Conservation (phyloP, 306 rosid genomes). For the Cicer yamashitae region DNA sequence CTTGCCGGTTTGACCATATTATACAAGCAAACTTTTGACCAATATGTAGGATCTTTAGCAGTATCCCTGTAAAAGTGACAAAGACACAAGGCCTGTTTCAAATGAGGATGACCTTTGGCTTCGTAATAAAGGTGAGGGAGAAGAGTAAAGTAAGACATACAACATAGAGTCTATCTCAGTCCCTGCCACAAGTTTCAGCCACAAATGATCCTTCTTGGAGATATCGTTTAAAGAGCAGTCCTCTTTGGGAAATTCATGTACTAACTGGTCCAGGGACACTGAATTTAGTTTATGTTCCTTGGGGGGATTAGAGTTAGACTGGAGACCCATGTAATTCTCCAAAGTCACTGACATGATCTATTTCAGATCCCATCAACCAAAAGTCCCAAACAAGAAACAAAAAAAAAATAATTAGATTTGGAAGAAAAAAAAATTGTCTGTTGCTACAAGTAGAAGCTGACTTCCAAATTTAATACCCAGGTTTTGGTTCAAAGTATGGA, state of each 20-base stretch:
- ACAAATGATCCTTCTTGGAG: constrained; percentile 55
- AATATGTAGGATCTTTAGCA: constrained; percentile 73
- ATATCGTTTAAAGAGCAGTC: constrained; percentile 50
- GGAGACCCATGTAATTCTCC: constrained; percentile 73
- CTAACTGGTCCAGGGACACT: constrained; percentile 54
- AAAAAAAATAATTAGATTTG: constrained; percentile 41
- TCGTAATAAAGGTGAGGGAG: constrained; percentile 33
- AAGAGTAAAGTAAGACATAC: constrained; percentile 54
- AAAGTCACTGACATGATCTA: constrained; percentile 84
- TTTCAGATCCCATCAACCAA: constrained; percentile 40
- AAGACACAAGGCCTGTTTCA: constrained; percentile 34
- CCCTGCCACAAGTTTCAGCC: constrained; percentile 47
- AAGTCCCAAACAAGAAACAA: constrained; percentile 39
- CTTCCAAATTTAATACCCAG: constrained; percentile 26
- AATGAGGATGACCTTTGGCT: constrained; percentile 36
- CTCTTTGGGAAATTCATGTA: constrained; percentile 54
- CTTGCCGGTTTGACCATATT: constrained; percentile 80
- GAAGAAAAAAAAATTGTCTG: neutral
- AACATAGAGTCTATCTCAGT: constrained; percentile 54
- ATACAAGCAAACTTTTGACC: constrained; percentile 87
- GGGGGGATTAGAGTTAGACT: constrained; percentile 42
- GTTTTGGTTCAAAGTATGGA: constrained; percentile 34
- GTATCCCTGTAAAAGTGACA: constrained; percentile 63
- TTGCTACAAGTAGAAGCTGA: constrained; percentile 27
- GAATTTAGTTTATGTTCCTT: constrained; percentile 54